Evolutionary conservation across 164 flowering plant genomes (phyloP), one percentile per base, ranked within the genome.

Genomic region (Magnolia sinica): DNA sequence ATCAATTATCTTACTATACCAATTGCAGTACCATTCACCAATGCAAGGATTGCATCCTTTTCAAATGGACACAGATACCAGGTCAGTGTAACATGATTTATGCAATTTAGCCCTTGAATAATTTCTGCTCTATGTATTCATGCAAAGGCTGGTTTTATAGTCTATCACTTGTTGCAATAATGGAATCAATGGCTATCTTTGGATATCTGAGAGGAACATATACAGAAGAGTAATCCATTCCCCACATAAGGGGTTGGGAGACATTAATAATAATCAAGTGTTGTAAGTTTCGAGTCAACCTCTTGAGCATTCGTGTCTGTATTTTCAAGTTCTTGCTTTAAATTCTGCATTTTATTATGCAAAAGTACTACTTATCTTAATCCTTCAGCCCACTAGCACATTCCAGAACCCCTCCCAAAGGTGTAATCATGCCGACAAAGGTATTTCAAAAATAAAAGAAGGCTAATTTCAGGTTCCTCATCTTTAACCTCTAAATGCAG

Each of bases 121-220:
- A 24, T 55, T 65, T 66, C 13, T 18, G 19, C 27, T 29, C 14
- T 70, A 18, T 65, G 65, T 11, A 52, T 69, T 31, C 22, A 2
- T 59, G 24, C 14, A n/a, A 8, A 73, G 13, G 61, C 22, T 29
- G 66, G 27, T 77, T 50, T 71, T 24, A 23, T 64, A 45, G 20
- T 52, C 70, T 50, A 31, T 73, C 9, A 64, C 14, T 68, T 82
- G 51, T 64, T 86, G 65, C 91, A 96, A 98, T 79, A 92, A 85
- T 80, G 97, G 96, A 77, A 96, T 96, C 98, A 94, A 92, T 85
- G 99, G 98, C 67, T 96, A 55, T 68, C 80, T 96, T 59, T 91
- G 89, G 89, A 74, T 91, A 70, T 78, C 81, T 77, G 87, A 83
- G 83, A 91, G 99, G 86, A 96, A 94, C 86, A 90, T 74, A 20